Base-by-base conservation (phyloP, 2,329 filamentous ascomycete genomes). In the Sclerotinia sclerotiorum region DNA sequence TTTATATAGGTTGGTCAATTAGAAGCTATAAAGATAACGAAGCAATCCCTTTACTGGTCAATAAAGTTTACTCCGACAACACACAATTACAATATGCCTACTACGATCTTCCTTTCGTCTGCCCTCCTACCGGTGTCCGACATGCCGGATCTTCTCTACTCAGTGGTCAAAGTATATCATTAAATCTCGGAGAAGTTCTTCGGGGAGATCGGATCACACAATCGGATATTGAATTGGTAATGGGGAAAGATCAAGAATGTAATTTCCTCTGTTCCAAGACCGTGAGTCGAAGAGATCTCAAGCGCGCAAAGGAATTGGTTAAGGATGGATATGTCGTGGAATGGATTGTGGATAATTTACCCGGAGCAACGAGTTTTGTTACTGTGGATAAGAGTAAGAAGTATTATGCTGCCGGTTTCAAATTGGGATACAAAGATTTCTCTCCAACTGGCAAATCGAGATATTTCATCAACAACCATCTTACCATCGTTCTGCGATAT, bases 71-170 rank as follows among this genome's bases (percentile, higher is more conserved):
- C 79, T 96, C 92, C 67, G 93, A 96, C 80, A 89, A 91, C 75
- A 95, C 91, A 10, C 90, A 95, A 78, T 82, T 97, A n/a, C 92
- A 96, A 79, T 96, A 93, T 85, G 92, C 92, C 73, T 97, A 94
- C 81, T 91, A 90, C 78, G 91, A 95, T 74, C 87, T 96, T 1
- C 92, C 93, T 10, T 97, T 96, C 78, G 90, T 94, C 66, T 96
- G 92, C 76, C 90, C 91, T 15, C 90, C 91, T 1, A 91, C 88
- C 11, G 91, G 91, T 62, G 84, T 86, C 70, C 84, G 82, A 71
- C 86, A 87, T 73, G 83, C 85, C 64, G 90, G 89, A 49, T 87
- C 87, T 6, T 87, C 88, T 24, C 84, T 94, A 68, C 85, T 92
- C 66, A 91, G 90, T 72, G 91, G 92, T 58, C 86, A 93, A 77